These are phyloP conservation scores for Ephemerocybe angulata DNA, from an alignment of 768 basidiomycete species.

Conservation along the genomic window DNA sequence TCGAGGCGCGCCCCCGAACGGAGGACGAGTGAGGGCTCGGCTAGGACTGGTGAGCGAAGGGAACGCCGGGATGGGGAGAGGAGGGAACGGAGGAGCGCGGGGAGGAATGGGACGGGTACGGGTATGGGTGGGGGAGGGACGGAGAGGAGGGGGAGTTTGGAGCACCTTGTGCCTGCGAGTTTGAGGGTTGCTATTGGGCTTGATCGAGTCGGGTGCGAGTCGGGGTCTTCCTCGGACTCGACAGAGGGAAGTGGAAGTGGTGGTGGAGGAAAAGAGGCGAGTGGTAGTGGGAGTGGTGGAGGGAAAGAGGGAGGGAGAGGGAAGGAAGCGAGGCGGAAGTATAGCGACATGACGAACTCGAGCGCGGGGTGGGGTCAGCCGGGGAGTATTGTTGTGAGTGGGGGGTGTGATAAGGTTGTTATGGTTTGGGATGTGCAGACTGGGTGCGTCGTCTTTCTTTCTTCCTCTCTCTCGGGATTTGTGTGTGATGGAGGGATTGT, in stretches of 20 bases:
- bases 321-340: constrained; percentile 22
- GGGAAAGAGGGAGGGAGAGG: background rate
- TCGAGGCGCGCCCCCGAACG: too few relatives aligned
- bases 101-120: constrained; percentile 2
- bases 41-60: too few relatives aligned
- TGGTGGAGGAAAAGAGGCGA: background rate
- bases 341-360: constrained; percentile 56
- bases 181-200: constrained; percentile 51
- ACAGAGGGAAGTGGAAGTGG: background rate
- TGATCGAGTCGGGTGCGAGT: constrained; percentile 15
- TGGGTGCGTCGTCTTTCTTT: constrained; percentile 49
- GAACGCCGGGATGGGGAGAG: background rate
- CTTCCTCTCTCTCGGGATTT: background rate
- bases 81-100: background rate
- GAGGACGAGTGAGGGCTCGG: too few relatives aligned
- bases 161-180: constrained; percentile 31
- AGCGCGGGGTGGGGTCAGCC: constrained; percentile 90
- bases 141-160: background rate
- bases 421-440: constrained; percentile 88
- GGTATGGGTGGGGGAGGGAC: too few relatives aligned
- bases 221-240: too few relatives aligned
- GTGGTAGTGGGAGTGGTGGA: background rate
- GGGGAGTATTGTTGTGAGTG: constrained; percentile 79
- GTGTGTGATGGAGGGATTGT: too few relatives aligned
- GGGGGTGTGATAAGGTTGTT: constrained; percentile 90